A percentile compares a stretch with the other conserved stretches of the same genome.
Evolutionary conservation across 768 basidiomycete genomes (phyloP).

Genomic region (Auriscalpium orientale): DNA sequence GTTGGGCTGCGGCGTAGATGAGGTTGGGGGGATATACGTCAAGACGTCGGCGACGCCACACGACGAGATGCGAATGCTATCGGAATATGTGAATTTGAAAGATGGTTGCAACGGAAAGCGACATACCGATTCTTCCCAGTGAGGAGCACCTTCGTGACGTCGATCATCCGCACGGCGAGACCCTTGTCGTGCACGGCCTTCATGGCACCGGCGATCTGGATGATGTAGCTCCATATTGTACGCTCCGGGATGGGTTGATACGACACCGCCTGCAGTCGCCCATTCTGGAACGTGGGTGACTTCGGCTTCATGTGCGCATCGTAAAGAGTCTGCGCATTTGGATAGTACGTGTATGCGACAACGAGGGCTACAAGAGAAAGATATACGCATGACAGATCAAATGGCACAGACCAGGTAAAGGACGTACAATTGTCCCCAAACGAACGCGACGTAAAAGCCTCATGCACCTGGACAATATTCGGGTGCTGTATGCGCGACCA

Average conservation of each 20-base stretch:
- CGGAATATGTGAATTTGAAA: neutral
- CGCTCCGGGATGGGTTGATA: conserved; percentile 54
- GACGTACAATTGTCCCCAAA: conserved; percentile 87
- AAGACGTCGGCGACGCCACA: conserved; percentile 86
- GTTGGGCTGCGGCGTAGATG: neutral
- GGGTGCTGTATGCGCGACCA: conserved; percentile 87
- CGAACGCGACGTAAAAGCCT: conserved; percentile 91
- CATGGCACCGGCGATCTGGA: conserved; percentile 84
- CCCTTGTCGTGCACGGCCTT: conserved; percentile 79
- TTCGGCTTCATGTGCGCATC: conserved; percentile 69
- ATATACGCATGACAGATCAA: neutral
- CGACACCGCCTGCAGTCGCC: conserved; percentile 28
- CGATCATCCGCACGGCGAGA: conserved; percentile 73
- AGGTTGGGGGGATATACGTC: conserved; percentile 47
- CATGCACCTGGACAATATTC: conserved; percentile 71
- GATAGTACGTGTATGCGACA: conserved; percentile 85
- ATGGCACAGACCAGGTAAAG: conserved; percentile 1
- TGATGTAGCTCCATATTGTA: conserved; percentile 86
- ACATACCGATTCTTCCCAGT: conserved; percentile 82
- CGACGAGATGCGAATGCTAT: conserved; percentile 76
- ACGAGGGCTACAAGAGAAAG: conserved; percentile 58
- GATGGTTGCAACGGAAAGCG: neutral
- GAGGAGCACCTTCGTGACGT: conserved; percentile 79
- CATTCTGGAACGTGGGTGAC: conserved; percentile 29
- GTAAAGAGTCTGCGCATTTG: conserved; percentile 73